Base-by-base conservation (phyloP, 2,329 filamentous ascomycete species). In the Ophioceras dolichostomum region DNA sequence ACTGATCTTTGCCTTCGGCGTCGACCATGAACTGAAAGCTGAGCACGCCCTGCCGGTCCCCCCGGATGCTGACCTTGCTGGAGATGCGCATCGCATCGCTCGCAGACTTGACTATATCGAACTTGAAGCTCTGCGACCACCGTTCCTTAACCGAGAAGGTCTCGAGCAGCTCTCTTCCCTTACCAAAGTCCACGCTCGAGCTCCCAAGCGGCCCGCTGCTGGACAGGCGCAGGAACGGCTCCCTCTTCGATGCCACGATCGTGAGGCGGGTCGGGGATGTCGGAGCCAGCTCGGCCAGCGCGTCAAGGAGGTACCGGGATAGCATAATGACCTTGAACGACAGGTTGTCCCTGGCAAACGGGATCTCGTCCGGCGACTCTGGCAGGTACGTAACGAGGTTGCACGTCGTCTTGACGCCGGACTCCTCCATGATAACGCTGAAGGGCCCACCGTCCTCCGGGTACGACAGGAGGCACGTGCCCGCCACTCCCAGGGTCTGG, bases 1-100 rank as follows among this genome's bases (percentile, higher is more conserved):
- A 93, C 48, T 77, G 83, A 28, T 77, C 65, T 18, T 68, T 67
- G 5, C 73, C 70, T 43, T 91, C 85, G 30, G 88, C 68, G 53
- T 95, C 86, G 13, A 98, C 80, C 82, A 98, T 91, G 51, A 96
- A 95, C 53, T 98, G 91, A 55, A 96, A 62, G 58, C 85, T 95
- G 45, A 98, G 59, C 21, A 98, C 89, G 0, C 91, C 89, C 54
- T 94, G 85, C 2, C 73, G 69, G 57, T 98, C 91, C 0, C 86
- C 81, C 13, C 91, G 71, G 43, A 98, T 71, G 53, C 87, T 94
- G 40, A 96, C 88, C 59, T 96, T 98, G 50, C 74, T 88, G 4
- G 88, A 86, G 27, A 87, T 75, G 32, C 80, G 78, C 89, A 98
- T 96, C n/a, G 91, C 89, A 45, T 89, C 79, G 32, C 77, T 77